A percentile compares a stretch with the other conserved stretches of the same genome.
Evolutionary conservation across 768 basidiomycete species (phyloP).

Genomic region (Leucocoprinus birnbaumii): DNA sequence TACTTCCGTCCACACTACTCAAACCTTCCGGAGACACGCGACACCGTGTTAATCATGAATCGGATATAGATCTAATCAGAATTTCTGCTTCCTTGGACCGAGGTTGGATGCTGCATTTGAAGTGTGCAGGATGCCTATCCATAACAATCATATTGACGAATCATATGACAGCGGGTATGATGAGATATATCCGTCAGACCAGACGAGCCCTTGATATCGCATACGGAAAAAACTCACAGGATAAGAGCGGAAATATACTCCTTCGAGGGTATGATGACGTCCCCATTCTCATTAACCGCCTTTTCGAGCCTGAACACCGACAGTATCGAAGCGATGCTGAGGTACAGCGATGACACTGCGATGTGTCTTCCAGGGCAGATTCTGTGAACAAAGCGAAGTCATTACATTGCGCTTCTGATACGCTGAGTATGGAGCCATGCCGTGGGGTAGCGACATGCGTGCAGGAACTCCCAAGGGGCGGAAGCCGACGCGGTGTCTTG

Average conservation of each 20-base stretch:
- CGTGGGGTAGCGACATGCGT: too few species aligned
- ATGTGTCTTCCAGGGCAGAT: slow-evolving; percentile 21
- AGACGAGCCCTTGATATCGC: background rate
- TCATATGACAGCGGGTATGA: too few species aligned
- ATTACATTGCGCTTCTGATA: too few species aligned
- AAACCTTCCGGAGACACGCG: background rate
- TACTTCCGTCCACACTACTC: too few species aligned
- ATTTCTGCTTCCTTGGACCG: slow-evolving; percentile 21
- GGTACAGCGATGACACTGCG: slow-evolving; percentile 17
- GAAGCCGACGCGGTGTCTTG: background rate
- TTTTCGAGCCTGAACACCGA: slow-evolving; percentile 19
- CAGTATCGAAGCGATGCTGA: slow-evolving; percentile 17
- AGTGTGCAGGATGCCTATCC: slow-evolving; percentile 21
- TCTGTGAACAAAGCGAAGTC: slow-evolving; percentile 5
- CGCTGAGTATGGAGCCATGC: too few species aligned
- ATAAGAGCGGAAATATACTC: slow-evolving; percentile 25
- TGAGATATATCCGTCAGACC: background rate
- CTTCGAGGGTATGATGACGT: slow-evolving; percentile 20
- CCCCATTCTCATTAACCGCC: slow-evolving; percentile 24
- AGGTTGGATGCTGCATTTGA: slow-evolving; percentile 24
- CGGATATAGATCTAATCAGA: slow-evolving; percentile 8
- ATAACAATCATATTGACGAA: background rate
- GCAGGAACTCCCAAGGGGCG: background rate
- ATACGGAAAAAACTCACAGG: slow-evolving; percentile 16
- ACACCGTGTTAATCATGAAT: background rate